Evolutionary conservation across 148 eudicot species (phyloP).

Genomic region (Bassia scoparia): DNA sequence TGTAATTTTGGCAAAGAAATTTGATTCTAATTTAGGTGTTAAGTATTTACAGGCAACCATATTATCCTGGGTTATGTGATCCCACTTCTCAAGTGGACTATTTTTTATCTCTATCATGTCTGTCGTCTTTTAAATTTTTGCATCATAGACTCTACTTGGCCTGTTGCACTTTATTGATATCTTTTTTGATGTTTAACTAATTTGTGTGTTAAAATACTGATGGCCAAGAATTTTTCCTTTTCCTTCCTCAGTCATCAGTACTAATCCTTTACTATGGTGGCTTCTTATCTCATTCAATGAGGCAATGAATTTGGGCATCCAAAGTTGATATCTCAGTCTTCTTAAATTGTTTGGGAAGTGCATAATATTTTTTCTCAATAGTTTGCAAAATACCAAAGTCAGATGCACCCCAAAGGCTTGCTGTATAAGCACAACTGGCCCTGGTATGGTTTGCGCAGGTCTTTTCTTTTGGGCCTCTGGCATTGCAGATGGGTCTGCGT

Average conservation of each 20-base stretch:
- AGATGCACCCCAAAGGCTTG: no score
- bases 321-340: conserved; percentile 46
- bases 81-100: conserved; percentile 81
- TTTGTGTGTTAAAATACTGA: not conserved
- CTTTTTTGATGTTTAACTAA: not conserved
- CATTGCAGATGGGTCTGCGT: no score
- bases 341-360: conserved; percentile 1
- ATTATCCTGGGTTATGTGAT: conserved; percentile 84
- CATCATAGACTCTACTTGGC: not conserved
- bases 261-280: conserved; percentile 82
- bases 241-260: conserved; percentile 67
- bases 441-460: no score
- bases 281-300: conserved; percentile 94
- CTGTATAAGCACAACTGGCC: no score
- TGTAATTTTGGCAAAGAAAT: conserved; percentile 5
- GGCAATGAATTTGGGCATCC: conserved; percentile 99
- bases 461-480: no score
- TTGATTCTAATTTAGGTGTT: not conserved
- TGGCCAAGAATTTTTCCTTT: conserved; percentile 2
- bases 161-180: not conserved
- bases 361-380: not conserved
- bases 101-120: not conserved
- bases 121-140: not conserved
- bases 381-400: no score
- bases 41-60: conserved; percentile 55